Base-by-base conservation (phyloP, 208 protist genomes). In the Leishmania lainsoni region DNA sequence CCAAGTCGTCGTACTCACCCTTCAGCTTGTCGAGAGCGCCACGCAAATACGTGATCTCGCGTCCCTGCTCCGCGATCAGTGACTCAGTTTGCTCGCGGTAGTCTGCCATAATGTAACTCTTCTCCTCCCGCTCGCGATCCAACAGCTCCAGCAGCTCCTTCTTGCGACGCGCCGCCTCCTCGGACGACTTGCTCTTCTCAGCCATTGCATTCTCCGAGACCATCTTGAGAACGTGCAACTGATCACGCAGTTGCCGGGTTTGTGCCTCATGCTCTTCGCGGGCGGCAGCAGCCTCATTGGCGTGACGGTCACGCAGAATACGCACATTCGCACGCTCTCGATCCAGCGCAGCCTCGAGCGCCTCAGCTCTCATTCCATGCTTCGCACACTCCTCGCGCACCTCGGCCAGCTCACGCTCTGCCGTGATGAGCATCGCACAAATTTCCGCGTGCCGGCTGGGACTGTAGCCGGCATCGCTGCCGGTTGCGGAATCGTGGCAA, bases 31-130 rank as follows among this genome's bases (percentile, higher is more conserved):
- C 88, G 42, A 96, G 79, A 20, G 86, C 83, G 10, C 59, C 71
- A n/a, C 92, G 91, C 78, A 96, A 86, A 14, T 75, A 73, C 2
- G 94, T 96, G 72, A 97, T 96, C 84, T 97, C 92, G 45, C 89
- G 86, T 16, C 92, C 94, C 75, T 97, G 92, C 83, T 97, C 92
- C 22, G 89, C 87, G 71, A 97, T 96, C 69, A 97, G 89, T 58
- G 89, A 80, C 85, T 97, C 92, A 17, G 94, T 97, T 83, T 97
- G 91, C 70, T 93, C 87, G n/a, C 94, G 87, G 83, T 97, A 97
- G 78, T 95, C 92, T 9, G 89, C 91, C 94, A 96, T 96, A 51
- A 97, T 95, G 65, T 89, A 89, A 76, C 89, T 90, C 83, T 97
- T 96, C 80, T 97, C 94, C 75, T 90, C 88, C 16, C 94, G 91